Percentiles rank a stretch among this genome's conserved stretches.
These are phyloP conservation scores for Cladosporium austrohemisphaericum DNA, from an alignment of 2,329 filamentous ascomycete species.

Conservation along the genomic window DNA sequence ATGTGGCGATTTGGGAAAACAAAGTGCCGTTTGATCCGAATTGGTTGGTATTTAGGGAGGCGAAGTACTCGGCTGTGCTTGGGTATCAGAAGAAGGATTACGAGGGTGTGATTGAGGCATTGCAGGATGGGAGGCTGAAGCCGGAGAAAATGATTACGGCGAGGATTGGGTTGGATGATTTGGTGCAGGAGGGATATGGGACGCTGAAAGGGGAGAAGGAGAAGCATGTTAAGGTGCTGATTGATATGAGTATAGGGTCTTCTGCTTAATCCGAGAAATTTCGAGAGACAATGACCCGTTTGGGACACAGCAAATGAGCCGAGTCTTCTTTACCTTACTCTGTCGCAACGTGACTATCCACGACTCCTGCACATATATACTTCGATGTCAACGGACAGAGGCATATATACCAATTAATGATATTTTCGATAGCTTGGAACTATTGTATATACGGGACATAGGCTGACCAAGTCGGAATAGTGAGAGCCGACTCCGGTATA, in stretches of 20 bases:
- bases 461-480: not conserved
- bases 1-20: constrained; percentile 63
- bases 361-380: no score
- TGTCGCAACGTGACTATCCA: no score
- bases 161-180: constrained; percentile 52
- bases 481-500: not conserved
- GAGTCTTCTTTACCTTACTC: no score
- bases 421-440: no score
- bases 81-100: constrained; percentile 55
- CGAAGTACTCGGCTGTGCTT: constrained; percentile 49
- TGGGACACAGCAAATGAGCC: no score
- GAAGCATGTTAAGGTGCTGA: constrained; percentile 60
- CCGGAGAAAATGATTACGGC: constrained; percentile 60
- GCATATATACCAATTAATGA: no score
- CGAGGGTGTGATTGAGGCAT: constrained; percentile 49
- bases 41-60: constrained; percentile 52
- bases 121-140: constrained; percentile 38
- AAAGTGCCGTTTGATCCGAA: constrained; percentile 52
- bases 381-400: no score
- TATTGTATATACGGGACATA: constrained; percentile 4
- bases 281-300: no score
- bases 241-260: constrained; percentile 38
- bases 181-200: constrained; percentile 57
- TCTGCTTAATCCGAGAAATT: no score
- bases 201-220: constrained; percentile 58